Evolutionary conservation across 1,284 basidiomycete species (phyloP).

Genomic region (Schizophyllum amplum): DNA sequence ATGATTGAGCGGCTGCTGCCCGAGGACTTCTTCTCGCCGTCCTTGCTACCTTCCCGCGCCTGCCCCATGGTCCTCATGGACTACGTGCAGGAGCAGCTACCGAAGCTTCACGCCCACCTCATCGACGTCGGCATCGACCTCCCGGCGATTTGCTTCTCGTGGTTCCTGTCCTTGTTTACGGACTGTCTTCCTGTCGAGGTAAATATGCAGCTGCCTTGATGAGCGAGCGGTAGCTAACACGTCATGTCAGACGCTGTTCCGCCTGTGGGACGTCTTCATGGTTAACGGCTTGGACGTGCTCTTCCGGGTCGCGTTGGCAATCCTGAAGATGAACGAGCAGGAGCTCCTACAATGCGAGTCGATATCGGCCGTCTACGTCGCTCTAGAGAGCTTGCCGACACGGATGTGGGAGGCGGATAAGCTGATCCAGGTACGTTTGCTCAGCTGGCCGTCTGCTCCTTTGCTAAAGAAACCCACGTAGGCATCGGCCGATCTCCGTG

Average conservation of each 20-base stretch:
- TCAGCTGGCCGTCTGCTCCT: not conserved
- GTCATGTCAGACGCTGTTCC: conserved; percentile 64
- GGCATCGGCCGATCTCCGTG: conserved; percentile 64
- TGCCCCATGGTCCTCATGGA: conserved; percentile 90
- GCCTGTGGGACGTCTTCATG: conserved; percentile 94
- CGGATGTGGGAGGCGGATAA: conserved; percentile 90
- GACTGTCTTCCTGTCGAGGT: conserved; percentile 96
- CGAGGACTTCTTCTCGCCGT: conserved; percentile 78
- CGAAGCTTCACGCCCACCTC: conserved; percentile 73
- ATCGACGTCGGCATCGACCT: conserved; percentile 81
- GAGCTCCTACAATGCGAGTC: conserved; percentile 80
- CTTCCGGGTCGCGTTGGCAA: conserved; percentile 85
- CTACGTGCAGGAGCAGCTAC: conserved; percentile 73
- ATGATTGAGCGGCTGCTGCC: conserved; percentile 85
- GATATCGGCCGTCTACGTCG: conserved; percentile 80
- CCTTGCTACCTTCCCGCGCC: conserved; percentile 81
- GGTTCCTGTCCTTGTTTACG: conserved; percentile 96
- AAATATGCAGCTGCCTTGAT: conserved; percentile 16
- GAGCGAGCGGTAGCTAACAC: not conserved
- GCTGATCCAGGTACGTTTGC: conserved; percentile 64
- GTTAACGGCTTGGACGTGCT: conserved; percentile 89
- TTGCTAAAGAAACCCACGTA: conserved; percentile 19
- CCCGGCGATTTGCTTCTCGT: conserved; percentile 93
- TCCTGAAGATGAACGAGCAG: conserved; percentile 76
- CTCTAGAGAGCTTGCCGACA: conserved; percentile 80